Evolutionary conservation across 2,329 filamentous ascomycete species (phyloP).

Genomic region (Parastagonospora avenae): DNA sequence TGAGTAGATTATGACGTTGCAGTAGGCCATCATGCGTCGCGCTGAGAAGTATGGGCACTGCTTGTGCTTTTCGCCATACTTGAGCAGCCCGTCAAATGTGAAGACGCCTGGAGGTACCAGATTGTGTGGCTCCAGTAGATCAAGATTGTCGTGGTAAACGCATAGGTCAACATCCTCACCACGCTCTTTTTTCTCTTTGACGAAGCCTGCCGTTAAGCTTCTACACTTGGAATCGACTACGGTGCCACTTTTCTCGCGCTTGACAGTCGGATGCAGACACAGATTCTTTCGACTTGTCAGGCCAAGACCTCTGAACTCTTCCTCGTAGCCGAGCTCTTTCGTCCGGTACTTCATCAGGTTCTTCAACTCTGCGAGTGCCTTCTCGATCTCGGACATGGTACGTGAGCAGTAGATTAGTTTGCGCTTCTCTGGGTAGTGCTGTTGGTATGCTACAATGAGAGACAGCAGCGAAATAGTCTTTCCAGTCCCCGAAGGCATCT

Average conservation of each 20-base stretch:
- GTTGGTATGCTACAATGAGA: slow-evolving; percentile 95
- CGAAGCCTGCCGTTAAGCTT: slow-evolving; percentile 93
- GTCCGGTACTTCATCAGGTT: slow-evolving; percentile 93
- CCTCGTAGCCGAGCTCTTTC: slow-evolving; percentile 84
- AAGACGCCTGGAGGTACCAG: slow-evolving; percentile 93
- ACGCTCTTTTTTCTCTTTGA: slow-evolving; percentile 95
- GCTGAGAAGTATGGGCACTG: slow-evolving; percentile 98
- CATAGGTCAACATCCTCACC: slow-evolving; percentile 95
- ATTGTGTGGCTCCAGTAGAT: slow-evolving; percentile 92
- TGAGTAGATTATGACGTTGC: slow-evolving; percentile 99
- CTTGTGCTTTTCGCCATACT: slow-evolving; percentile 92
- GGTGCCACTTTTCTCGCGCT: slow-evolving; percentile 91
- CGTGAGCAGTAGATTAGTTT: slow-evolving; percentile 99
- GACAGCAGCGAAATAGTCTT: slow-evolving; percentile 96
- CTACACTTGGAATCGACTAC: slow-evolving; percentile 96
- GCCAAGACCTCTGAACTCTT: slow-evolving; percentile 91
- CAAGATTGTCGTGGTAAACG: slow-evolving; percentile 97
- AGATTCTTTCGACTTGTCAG: slow-evolving; percentile 96
- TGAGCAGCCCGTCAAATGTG: slow-evolving; percentile 86
- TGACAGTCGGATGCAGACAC: slow-evolving; percentile 94
- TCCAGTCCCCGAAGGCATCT: slow-evolving; percentile 98
- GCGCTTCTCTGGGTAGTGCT: slow-evolving; percentile 87
- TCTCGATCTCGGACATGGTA: slow-evolving; percentile 99
- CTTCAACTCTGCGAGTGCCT: slow-evolving; percentile 89
- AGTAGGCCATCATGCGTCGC: slow-evolving; percentile 97